Conservation (phyloP, 140 eudicot genomes). For the Cichorium intybus region DNA sequence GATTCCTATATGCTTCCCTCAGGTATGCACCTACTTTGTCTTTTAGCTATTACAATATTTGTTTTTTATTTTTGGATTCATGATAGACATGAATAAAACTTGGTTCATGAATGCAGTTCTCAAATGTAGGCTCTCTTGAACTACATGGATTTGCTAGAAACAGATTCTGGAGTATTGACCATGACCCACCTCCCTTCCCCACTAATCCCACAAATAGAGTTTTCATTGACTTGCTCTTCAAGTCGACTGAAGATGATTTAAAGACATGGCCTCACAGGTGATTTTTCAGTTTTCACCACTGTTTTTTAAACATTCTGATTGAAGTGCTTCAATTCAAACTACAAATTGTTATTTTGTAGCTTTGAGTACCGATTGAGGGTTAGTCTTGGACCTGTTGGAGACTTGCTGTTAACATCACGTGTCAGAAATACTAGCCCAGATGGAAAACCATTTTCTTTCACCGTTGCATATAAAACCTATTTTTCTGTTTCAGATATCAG, state of each 20-base stretch:
- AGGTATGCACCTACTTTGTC: constrained; percentile 40
- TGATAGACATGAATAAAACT: background rate
- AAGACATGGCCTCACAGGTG: constrained; percentile 88
- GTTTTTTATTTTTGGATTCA: background rate
- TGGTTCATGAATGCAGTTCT: constrained; percentile 46
- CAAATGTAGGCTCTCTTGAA: constrained; percentile 65
- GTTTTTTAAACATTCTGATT: background rate
- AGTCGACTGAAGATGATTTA: constrained; percentile 70
- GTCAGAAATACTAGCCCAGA: constrained; percentile 64
- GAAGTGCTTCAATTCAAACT: background rate
- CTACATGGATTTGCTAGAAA: constrained; percentile 88
- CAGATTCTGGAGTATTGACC: constrained; percentile 68
- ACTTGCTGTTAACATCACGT: constrained; percentile 79
- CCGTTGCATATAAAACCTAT: constrained; percentile 90
- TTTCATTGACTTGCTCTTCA: constrained; percentile 64
- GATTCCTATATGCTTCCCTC: constrained; percentile 92
- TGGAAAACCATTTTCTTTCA: constrained; percentile 76
- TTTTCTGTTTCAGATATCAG: constrained; percentile 92
- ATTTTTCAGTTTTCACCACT: background rate
- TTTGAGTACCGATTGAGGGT: constrained; percentile 89
- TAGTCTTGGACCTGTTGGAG: constrained; percentile 80
- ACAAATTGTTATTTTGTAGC: constrained; percentile 36
- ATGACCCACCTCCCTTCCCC: constrained; percentile 61
- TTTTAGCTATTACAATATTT: constrained; percentile 3
- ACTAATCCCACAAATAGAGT: constrained; percentile 49